Percentiles rank a stretch among this genome's conserved stretches.
These are phyloP conservation scores for Scutellospora calospora DNA, from an alignment of 371 early-diverging fungal genomes.

Conservation along the genomic window DNA sequence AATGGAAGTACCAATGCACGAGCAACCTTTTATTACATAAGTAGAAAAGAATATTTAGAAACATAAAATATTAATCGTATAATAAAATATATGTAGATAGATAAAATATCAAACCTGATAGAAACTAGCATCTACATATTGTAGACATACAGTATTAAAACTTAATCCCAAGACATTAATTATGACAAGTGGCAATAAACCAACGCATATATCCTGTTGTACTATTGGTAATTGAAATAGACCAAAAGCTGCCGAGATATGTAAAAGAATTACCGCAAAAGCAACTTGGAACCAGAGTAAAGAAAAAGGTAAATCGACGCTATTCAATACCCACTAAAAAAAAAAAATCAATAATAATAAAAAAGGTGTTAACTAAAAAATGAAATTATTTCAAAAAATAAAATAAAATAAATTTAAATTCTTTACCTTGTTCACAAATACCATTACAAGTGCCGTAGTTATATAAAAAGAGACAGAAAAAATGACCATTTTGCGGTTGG, in stretches of 20 bases:
- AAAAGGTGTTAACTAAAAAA: background rate
- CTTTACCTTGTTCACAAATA: constrained; percentile 62
- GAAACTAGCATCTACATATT: constrained; percentile 64
- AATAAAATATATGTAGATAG: background rate
- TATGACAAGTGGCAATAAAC: constrained; percentile 53
- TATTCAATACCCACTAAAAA: constrained; percentile 53
- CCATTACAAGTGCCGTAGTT: constrained; percentile 60
- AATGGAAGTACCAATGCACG: constrained; percentile 65
- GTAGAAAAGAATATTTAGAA: constrained; percentile 16
- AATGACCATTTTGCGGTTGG: constrained; percentile 50
- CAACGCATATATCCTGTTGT: constrained; percentile 42
- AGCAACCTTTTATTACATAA: constrained; percentile 50
- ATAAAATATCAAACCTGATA: constrained; percentile 55
- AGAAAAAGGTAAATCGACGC: constrained; percentile 53
- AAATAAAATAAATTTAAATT: background rate
- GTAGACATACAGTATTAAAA: constrained; percentile 62
- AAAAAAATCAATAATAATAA: constrained; percentile 12
- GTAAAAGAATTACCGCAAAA: constrained; percentile 57
- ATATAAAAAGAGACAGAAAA: constrained; percentile 61
- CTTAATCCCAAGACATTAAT: constrained; percentile 64
- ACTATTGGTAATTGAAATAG: constrained; percentile 54
- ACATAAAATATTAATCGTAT: background rate
- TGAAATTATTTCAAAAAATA: background rate
- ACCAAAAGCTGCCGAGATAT: constrained; percentile 45
- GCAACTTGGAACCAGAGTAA: constrained; percentile 62